A percentile compares a stretch with the other conserved stretches of the same genome.
Evolutionary conservation across 2,329 filamentous ascomycete genomes (phyloP).

Genomic region (Penicillium expansum): DNA sequence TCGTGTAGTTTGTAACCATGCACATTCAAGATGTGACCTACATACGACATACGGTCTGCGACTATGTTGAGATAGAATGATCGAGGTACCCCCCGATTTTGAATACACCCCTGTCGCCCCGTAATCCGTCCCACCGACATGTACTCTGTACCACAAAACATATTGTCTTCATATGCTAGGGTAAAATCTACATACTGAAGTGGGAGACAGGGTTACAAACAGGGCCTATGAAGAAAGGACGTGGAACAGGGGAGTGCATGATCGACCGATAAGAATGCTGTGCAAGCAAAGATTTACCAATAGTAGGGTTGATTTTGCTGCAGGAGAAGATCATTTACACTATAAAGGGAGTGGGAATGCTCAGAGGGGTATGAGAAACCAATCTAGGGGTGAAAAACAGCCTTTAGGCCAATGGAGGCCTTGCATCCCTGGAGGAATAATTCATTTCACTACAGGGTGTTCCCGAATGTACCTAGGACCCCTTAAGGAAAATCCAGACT

Average conservation of each 20-base stretch:
- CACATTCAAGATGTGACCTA: not conserved
- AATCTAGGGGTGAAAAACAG: slow-evolving; percentile 22
- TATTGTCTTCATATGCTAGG: not conserved
- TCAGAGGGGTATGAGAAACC: slow-evolving; percentile 2
- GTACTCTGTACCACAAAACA: not conserved
- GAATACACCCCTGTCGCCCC: not conserved
- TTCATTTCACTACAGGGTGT: not conserved
- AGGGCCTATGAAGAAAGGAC: not conserved
- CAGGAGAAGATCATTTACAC: slow-evolving; percentile 10
- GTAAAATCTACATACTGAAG: not conserved
- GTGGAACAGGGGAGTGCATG: not conserved
- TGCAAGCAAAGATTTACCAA: slow-evolving; percentile 10
- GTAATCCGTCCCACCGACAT: too few species aligned
- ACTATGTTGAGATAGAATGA: not conserved
- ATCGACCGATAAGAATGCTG: slow-evolving; percentile 9
- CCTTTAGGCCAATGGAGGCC: not conserved
- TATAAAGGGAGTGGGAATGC: slow-evolving; percentile 13
- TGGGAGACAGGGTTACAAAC: slow-evolving; percentile 4
- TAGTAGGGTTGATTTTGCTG: not conserved
- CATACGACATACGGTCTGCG: not conserved
- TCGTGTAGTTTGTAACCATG: not conserved
- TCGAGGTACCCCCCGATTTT: not conserved
- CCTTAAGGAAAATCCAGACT: not conserved
- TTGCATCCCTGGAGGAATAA: not conserved
- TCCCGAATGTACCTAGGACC: not conserved